phyloP scores from a whole-genome alignment of 1,284 basidiomycete genomes.

The Hortiboletus rubellus region DNA sequence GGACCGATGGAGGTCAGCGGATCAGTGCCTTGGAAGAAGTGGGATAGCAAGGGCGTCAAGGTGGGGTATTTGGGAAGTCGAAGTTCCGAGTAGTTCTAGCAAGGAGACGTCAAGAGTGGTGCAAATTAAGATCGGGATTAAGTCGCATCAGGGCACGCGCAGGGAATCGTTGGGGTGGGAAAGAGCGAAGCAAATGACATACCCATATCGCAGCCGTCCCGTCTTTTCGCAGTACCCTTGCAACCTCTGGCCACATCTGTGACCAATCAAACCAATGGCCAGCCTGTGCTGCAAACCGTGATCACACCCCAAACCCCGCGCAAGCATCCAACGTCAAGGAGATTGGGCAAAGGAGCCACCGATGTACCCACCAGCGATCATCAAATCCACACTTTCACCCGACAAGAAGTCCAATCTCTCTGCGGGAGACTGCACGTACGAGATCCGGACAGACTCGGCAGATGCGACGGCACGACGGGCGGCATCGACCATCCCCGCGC shows the following conservation, averaged over 20 bases:
- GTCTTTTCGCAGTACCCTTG: slow-evolving; percentile 60
- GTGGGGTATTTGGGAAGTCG: too few species aligned
- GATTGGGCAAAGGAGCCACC: too few species aligned
- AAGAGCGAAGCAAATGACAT: neutral
- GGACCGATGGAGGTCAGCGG: too few species aligned
- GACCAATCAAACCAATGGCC: slow-evolving; percentile 88
- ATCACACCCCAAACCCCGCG: too few species aligned
- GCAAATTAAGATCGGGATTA: neutral
- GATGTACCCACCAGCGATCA: slow-evolving; percentile 59
- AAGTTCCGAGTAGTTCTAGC: too few species aligned
- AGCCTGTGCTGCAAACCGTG: slow-evolving; percentile 60
- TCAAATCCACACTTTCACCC: slow-evolving; percentile 67
- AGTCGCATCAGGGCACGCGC: neutral
- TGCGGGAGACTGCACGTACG: slow-evolving; percentile 53
- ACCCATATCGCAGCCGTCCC: slow-evolving; percentile 83
- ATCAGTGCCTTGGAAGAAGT: too few species aligned
- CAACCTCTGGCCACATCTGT: slow-evolving; percentile 69
- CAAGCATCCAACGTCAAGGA: too few species aligned
- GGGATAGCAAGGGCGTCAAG: too few species aligned
- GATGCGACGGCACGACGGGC: slow-evolving; percentile 47
- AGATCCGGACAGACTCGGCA: slow-evolving; percentile 32
- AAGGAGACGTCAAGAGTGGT: too few species aligned
- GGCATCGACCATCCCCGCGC: slow-evolving; percentile 67
- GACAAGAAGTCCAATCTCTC: slow-evolving; percentile 58
- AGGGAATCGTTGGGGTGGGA: neutral